These are phyloP conservation scores for Leccinum aurantiacum DNA, from an alignment of 768 basidiomycete genomes.

Conservation along the genomic window DNA sequence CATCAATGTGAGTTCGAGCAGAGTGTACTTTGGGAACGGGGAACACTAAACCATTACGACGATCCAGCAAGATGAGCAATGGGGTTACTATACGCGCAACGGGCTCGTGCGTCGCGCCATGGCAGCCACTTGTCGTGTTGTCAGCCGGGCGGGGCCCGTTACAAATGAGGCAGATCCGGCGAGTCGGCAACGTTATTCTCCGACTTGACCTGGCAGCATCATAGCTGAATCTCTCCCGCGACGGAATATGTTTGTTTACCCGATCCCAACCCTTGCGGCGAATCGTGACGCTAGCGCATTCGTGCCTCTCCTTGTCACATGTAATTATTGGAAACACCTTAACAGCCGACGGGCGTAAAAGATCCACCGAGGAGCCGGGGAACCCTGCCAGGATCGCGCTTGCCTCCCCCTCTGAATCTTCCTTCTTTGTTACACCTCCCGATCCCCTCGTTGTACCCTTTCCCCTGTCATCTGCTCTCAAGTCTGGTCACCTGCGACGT, in stretches of 20 bases:
- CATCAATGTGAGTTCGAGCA: not conserved
- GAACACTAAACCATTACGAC: not conserved
- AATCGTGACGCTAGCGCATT: too few relatives aligned
- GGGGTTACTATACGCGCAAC: not conserved
- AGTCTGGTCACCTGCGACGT: not conserved
- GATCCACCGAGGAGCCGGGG: not conserved
- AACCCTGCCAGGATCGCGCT: not conserved
- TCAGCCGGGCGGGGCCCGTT: not conserved
- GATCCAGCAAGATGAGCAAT: not conserved
- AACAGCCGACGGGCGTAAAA: not conserved
- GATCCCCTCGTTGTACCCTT: constrained; percentile 9
- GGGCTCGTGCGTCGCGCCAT: not conserved
- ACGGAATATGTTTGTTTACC: not conserved
- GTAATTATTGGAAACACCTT: not conserved
- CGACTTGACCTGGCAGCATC: not conserved
- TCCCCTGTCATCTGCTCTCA: not conserved
- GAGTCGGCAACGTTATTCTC: not conserved
- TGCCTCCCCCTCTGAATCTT: constrained; percentile 10
- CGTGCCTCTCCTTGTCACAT: not conserved
- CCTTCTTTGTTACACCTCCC: constrained; percentile 23
- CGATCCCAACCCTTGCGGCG: not conserved
- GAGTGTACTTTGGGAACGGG: not conserved
- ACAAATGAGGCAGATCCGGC: not conserved
- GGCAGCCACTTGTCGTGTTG: not conserved
- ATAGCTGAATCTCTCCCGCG: not conserved